Conservation (phyloP, 1,139 yeast genomes). For the Kazachstania sp. region DNA sequence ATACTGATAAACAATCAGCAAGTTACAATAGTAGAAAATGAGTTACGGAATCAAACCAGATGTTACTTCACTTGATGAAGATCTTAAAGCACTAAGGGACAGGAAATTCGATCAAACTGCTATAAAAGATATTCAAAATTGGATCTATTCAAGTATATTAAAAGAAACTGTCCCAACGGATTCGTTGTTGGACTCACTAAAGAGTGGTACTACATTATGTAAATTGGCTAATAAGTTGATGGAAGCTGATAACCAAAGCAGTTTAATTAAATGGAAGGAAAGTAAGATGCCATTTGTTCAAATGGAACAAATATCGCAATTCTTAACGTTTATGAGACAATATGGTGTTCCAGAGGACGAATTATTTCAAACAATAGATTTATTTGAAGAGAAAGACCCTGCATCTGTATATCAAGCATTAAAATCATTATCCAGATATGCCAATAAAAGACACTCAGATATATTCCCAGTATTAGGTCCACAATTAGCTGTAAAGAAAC, state of each 20-base stretch:
- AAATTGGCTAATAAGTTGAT: constrained; percentile 31
- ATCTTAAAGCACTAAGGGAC: constrained; percentile 40
- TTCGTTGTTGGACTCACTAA: constrained; percentile 43
- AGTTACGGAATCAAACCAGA: constrained; percentile 29
- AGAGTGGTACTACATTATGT: constrained; percentile 62
- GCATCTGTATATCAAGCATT: constrained; percentile 68
- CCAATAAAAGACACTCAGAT: constrained; percentile 39
- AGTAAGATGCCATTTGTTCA: constrained; percentile 78
- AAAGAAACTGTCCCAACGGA: constrained; percentile 27
- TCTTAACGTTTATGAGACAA: constrained; percentile 48
- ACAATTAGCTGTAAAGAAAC: constrained; percentile 31
- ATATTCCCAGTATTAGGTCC: constrained; percentile 47
- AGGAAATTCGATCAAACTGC: constrained; percentile 40
- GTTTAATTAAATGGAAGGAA: constrained; percentile 43
- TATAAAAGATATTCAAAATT: constrained; percentile 40
- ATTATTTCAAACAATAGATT: constrained; percentile 71
- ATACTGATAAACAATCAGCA: too few species aligned
- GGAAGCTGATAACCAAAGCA: constrained; percentile 30
- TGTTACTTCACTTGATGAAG: constrained; percentile 52
- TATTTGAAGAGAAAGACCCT: constrained; percentile 67
- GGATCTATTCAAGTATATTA: constrained; percentile 38
- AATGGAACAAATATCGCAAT: constrained; percentile 79
- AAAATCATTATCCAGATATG: constrained; percentile 62
- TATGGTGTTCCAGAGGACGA: constrained; percentile 80
- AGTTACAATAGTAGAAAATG: constrained; percentile 5